Base-by-base conservation (phyloP, 169 alveolate species). In the Cryptosporidium andersoni region DNA sequence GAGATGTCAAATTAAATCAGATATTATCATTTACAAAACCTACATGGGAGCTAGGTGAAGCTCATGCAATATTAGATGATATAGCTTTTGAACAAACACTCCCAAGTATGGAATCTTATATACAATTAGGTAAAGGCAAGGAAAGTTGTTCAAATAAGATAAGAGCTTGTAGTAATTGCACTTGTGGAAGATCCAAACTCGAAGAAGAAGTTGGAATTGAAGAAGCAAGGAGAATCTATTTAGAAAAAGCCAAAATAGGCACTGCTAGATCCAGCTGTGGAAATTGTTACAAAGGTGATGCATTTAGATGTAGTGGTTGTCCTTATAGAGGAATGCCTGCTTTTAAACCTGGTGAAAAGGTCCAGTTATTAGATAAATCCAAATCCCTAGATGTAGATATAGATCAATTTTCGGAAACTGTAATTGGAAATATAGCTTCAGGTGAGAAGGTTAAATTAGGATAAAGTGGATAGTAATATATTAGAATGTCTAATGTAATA, bases 281-380 rank as follows among this genome's bases (percentile, higher is more conserved):
- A 9, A 92, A 93, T 82, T 96, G 99, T 81, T 95, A 95, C 80
- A 81, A 95, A 43, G 98, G 98, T 40, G 99, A 96, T 80, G 99
- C 98, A n/a, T 96, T 95, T 91, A 92, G 99, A 58, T 96, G 99
- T 81, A 97, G 94, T 14, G 82, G 95, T 39, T 96, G 99, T 64
- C 99, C 99, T 0, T 96, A 94, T 89, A 81, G 85, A 37, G 99
- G 98, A 2, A 82, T 92, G 60, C 99, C 99, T 5, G 99, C 99
- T 14, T 96, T 96, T 91, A 92, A 94, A 58, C 97, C 98, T 4
- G 98, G 98, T 2, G 98, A 95, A 81, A 91, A 89, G 90, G 91
- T 93, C 2, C 48, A 64, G n/a, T 66, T 91, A 45, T 81, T 58
- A 53, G 49, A 52, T 40, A 40, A 58, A n/a, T 52, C 55, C 9